A percentile compares a stretch with the other conserved stretches of the same genome.
These are phyloP conservation scores for Eucalyptus erythrocorys DNA, from an alignment of 345 rosid species.

Conservation along the genomic window DNA sequence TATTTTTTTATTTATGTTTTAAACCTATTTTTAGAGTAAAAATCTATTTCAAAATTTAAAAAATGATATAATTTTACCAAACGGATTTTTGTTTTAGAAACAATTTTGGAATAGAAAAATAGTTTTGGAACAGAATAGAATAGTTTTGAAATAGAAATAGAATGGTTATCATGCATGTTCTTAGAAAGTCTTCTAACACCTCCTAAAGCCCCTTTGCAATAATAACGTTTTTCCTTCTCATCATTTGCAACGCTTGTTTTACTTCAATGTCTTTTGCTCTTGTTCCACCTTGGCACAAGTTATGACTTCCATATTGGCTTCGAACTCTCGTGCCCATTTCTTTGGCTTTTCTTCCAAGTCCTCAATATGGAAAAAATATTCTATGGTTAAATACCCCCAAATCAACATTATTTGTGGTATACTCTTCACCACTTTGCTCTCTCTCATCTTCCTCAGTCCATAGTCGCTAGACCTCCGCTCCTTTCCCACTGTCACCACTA, in stretches of 20 bases:
- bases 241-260: constrained; percentile 56
- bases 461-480: too few species aligned
- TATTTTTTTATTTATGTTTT: fast-evolving
- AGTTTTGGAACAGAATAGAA: too few species aligned
- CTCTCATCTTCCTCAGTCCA: background rate
- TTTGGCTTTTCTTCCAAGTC: constrained; percentile 61
- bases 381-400: background rate
- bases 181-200: constrained; percentile 50
- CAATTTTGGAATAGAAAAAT: too few species aligned
- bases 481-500: background rate
- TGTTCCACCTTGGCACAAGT: constrained; percentile 48
- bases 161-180: background rate
- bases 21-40: too few species aligned
- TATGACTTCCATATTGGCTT: constrained; percentile 48
- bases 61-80: too few species aligned
- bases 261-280: constrained; percentile 74
- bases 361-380: background rate
- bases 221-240: constrained; percentile 54
- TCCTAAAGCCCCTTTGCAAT: constrained; percentile 74
- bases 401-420: background rate
- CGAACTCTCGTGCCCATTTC: constrained; percentile 37
- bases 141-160: fast-evolving
- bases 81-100: fast-evolving
- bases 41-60: fast-evolving
- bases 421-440: too few species aligned